Evolutionary conservation across 2,329 filamentous ascomycete species (phyloP), one percentile per base, ranked within the genome.

Genomic region (Fusarium succisae): DNA sequence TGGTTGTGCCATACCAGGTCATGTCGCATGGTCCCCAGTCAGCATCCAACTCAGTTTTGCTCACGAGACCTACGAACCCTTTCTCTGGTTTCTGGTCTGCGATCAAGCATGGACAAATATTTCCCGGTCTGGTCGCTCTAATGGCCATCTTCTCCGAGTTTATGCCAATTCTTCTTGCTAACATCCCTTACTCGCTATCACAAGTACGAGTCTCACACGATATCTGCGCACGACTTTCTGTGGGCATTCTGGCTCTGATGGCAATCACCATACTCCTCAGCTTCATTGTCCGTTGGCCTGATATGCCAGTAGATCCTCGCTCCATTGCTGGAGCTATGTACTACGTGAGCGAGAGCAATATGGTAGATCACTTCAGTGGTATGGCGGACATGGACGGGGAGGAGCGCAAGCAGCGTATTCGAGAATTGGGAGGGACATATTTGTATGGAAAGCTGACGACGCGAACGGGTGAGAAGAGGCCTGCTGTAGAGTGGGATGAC

Each of bases 101-200:
- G 1, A 6, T 77, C 35, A 78, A 77, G 44, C 74, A 78, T n/a
- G 55, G 72, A 6, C 76, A 68, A 79, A 81, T 71, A 12, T 86
- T 86, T 66, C 80, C 86, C 2, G 80, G 83, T 30, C 61, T 82
- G 18, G 82, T 85, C 15, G 82, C 85, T 1, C 70, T 83, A 10
- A 83, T 85, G 53, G 81, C 85, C 8, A 82, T 88, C 28, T 79
- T 87, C 6, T 82, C 86, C 28, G 86, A 89, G 55, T 83, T 87
- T 54, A 82, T 89, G n/a, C 87, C 86, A 3, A 80, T 88, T 26
- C 80, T 86, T 4, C 81, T 89, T 6, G 82, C 85, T 72, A 88
- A 87, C 68, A 81, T 88, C 5, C 84, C 86, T 1, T 87, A 86
- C 76, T 85, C 82, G 59, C 80, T 84, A 5, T 82, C 83, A 0